Percentiles rank a stretch among this genome's conserved stretches.
These are phyloP conservation scores for Phialocephala sp. DNA, from an alignment of 2,329 filamentous ascomycete species.

Conservation along the genomic window DNA sequence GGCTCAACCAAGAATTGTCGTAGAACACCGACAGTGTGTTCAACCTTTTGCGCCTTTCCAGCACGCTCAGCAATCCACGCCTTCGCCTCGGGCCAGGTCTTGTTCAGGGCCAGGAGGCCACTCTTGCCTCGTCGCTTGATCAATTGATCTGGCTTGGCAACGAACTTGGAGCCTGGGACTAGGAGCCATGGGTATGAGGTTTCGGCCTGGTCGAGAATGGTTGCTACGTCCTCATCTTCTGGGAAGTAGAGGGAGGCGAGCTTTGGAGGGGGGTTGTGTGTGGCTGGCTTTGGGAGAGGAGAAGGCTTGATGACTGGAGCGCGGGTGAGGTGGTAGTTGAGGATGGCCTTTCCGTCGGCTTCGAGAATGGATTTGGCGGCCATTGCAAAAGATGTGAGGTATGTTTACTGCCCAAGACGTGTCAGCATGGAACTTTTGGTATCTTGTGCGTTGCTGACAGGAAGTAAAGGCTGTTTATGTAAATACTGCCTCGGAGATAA, in stretches of 20 bases:
- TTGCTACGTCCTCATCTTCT: slow-evolving; percentile 81
- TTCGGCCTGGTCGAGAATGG: slow-evolving; percentile 93
- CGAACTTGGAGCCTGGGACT: slow-evolving; percentile 82
- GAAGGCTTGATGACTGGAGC: slow-evolving; percentile 97
- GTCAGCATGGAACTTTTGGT: slow-evolving; percentile 27
- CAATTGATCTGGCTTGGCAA: slow-evolving; percentile 98
- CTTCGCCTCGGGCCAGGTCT: slow-evolving; percentile 92
- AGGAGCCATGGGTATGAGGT: slow-evolving; percentile 96
- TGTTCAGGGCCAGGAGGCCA: slow-evolving; percentile 94
- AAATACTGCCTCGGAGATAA: background rate
- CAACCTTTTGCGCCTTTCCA: slow-evolving; percentile 90
- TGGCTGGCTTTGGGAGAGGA: slow-evolving; percentile 81
- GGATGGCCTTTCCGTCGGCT: slow-evolving; percentile 99
- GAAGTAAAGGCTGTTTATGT: slow-evolving; percentile 10
- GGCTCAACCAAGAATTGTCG: slow-evolving; percentile 98
- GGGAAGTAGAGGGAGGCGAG: slow-evolving; percentile 93
- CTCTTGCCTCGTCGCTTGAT: slow-evolving; percentile 99
- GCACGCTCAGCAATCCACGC: slow-evolving; percentile 93
- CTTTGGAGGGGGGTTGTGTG: slow-evolving; percentile 91
- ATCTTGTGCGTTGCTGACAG: slow-evolving; percentile 23
- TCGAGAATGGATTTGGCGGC: slow-evolving; percentile 97
- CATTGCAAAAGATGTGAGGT: slow-evolving; percentile 60
- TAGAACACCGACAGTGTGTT: slow-evolving; percentile 86
- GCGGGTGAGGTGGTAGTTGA: slow-evolving; percentile 99
- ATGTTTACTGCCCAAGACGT: slow-evolving; percentile 31